Evolutionary conservation across 352 stramenopile genomes (phyloP).

Genomic region (Phytophthora podocarpi): DNA sequence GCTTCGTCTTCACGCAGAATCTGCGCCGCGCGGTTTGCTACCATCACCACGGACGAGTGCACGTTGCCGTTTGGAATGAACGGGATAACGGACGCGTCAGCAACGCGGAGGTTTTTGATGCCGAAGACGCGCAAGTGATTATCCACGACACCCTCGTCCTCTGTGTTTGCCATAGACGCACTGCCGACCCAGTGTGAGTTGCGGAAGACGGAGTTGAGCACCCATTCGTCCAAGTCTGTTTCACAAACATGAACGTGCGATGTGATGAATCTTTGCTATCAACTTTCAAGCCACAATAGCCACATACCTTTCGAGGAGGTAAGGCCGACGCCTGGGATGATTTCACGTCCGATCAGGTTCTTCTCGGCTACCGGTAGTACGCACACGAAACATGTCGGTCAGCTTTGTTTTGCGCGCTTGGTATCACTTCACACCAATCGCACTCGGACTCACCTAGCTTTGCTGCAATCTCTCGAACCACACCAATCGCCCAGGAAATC

Average conservation of each 20-base stretch:
- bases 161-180: slow-evolving; percentile 62
- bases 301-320: slow-evolving; percentile 38
- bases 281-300: neutral
- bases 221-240: slow-evolving; percentile 65
- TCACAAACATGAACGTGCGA: neutral
- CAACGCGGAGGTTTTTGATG: slow-evolving; percentile 60
- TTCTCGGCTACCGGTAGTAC: slow-evolving; percentile 46
- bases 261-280: neutral
- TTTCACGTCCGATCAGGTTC: slow-evolving; percentile 44
- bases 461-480: slow-evolving; percentile 62
- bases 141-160: slow-evolving; percentile 60
- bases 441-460: slow-evolving; percentile 40
- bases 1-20: slow-evolving; percentile 46
- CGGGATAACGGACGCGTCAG: slow-evolving; percentile 72
- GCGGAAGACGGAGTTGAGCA: slow-evolving; percentile 65
- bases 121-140: slow-evolving; percentile 65
- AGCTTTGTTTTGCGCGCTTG: neutral
- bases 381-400: neutral
- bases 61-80: slow-evolving; percentile 79
- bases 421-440: neutral
- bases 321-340: slow-evolving; percentile 43
- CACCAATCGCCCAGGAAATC: slow-evolving; percentile 55
- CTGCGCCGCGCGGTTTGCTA: slow-evolving; percentile 54
- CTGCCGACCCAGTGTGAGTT: slow-evolving; percentile 90
- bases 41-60: slow-evolving; percentile 76